Conservation (phyloP, 2,329 filamentous ascomycete species). For the Nigrograna mackinnonii region DNA sequence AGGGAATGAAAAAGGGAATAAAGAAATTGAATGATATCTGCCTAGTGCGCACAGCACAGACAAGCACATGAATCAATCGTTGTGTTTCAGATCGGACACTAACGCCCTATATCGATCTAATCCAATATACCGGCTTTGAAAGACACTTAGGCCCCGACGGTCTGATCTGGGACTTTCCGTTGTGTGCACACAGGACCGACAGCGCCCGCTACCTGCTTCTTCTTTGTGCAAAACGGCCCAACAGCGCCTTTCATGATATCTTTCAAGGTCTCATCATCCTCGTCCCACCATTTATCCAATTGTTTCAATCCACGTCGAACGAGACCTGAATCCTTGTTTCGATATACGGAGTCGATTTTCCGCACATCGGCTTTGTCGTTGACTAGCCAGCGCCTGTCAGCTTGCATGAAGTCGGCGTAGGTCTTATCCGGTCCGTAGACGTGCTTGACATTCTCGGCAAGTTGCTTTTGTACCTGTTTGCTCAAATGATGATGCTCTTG, state of each 20-base stretch:
- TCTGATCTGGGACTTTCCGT: too few relatives aligned
- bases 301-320: constrained; percentile 30
- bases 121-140: too few relatives aligned
- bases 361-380: constrained; percentile 21
- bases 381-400: constrained; percentile 21
- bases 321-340: constrained; percentile 38
- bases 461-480: constrained; percentile 13
- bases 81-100: too few relatives aligned
- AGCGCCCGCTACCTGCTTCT: neutral
- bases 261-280: constrained; percentile 18
- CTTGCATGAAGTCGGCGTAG: constrained; percentile 22
- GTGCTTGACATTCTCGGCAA: constrained; percentile 24
- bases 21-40: too few relatives aligned
- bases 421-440: constrained; percentile 22
- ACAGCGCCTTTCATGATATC: constrained; percentile 17
- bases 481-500: constrained; percentile 18
- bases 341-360: constrained; percentile 40
- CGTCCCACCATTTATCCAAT: constrained; percentile 33
- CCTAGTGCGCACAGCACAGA: too few relatives aligned
- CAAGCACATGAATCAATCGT: too few relatives aligned
- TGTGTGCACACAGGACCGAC: constrained; percentile 1
- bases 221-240: constrained; percentile 7
- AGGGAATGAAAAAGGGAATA: too few relatives aligned
- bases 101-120: too few relatives aligned
- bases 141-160: too few relatives aligned